These are phyloP conservation scores for Trypanosoma rangeli DNA, from an alignment of 208 protist species.

Conservation along the genomic window DNA sequence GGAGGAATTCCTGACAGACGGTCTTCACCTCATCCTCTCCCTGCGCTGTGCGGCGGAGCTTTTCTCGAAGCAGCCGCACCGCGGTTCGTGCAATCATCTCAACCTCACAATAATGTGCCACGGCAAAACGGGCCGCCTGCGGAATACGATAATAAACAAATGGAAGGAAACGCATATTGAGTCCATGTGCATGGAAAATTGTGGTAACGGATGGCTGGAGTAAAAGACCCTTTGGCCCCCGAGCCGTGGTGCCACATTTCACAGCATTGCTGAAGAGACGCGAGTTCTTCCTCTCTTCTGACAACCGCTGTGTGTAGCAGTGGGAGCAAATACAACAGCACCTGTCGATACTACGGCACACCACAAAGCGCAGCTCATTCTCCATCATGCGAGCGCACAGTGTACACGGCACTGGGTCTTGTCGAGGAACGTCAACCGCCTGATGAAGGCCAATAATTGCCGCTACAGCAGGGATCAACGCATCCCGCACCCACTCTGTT, in stretches of 20 bases:
- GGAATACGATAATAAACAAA: slow-evolving; percentile 83
- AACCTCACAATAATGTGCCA: slow-evolving; percentile 64
- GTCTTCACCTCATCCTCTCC: slow-evolving; percentile 30
- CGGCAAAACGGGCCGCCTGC: slow-evolving; percentile 33
- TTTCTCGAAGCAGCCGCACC: slow-evolving; percentile 48
- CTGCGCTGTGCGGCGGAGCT: slow-evolving; percentile 44
- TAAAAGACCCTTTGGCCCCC: slow-evolving; percentile 42
- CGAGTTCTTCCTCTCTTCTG: background rate
- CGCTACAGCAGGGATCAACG: slow-evolving; percentile 56
- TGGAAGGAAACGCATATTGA: slow-evolving; percentile 71
- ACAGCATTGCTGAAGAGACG: slow-evolving; percentile 51
- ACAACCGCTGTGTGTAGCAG: slow-evolving; percentile 57
- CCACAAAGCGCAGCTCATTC: slow-evolving; percentile 80
- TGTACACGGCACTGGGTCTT: slow-evolving; percentile 45
- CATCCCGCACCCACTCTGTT: slow-evolving; percentile 40
- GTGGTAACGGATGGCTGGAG: slow-evolving; percentile 53
- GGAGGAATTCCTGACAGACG: slow-evolving; percentile 43
- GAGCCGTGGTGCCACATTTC: slow-evolving; percentile 39
- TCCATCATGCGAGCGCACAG: slow-evolving; percentile 52
- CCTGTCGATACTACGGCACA: slow-evolving; percentile 39
- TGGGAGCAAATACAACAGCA: slow-evolving; percentile 84
- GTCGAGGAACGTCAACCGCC: slow-evolving; percentile 22
- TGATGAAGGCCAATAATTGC: slow-evolving; percentile 59
- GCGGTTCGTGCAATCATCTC: slow-evolving; percentile 77
- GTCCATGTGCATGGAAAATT: slow-evolving; percentile 67